These are phyloP conservation scores for Inonotus hispidus DNA, from an alignment of 1,284 basidiomycete species.

Conservation along the genomic window DNA sequence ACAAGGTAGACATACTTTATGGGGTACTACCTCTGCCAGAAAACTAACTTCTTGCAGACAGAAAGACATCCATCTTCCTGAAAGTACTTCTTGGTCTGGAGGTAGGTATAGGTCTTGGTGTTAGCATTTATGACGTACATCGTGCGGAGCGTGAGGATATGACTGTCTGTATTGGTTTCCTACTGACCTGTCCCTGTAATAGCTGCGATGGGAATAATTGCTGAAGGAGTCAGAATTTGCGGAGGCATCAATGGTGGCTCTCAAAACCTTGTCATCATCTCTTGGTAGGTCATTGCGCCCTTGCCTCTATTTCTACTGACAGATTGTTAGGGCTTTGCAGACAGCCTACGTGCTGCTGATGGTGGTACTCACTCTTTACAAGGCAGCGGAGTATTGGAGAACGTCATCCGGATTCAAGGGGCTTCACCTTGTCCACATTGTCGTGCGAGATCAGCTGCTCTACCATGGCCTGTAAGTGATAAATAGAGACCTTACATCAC, in stretches of 20 bases:
- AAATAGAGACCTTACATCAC: not conserved
- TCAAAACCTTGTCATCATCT: not conserved
- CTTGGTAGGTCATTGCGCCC: not conserved
- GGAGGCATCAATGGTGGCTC: not conserved
- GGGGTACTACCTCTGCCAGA: not conserved
- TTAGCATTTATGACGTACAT: not conserved
- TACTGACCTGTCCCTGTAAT: not conserved
- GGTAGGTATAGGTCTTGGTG: not conserved
- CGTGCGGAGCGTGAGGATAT: not conserved
- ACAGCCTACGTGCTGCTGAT: not conserved
- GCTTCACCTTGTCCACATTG: not conserved
- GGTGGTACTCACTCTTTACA: not conserved
- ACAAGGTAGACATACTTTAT: not conserved
- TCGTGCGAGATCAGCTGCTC: not conserved
- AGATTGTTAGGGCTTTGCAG: not conserved
- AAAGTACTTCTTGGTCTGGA: not conserved
- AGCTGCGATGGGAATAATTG: not conserved
- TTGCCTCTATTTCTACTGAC: not conserved
- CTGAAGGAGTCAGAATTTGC: not conserved
- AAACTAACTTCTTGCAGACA: not conserved
- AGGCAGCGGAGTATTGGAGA: not conserved
- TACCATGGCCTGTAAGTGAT: not conserved
- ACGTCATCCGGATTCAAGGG: not conserved
- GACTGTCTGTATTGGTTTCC: too few species aligned
- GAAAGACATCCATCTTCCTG: not conserved